A percentile compares a stretch with the other conserved stretches of the same genome.
phyloP scores from a whole-genome alignment of 345 rosid genomes.

The Capsella bursapastoris region DNA sequence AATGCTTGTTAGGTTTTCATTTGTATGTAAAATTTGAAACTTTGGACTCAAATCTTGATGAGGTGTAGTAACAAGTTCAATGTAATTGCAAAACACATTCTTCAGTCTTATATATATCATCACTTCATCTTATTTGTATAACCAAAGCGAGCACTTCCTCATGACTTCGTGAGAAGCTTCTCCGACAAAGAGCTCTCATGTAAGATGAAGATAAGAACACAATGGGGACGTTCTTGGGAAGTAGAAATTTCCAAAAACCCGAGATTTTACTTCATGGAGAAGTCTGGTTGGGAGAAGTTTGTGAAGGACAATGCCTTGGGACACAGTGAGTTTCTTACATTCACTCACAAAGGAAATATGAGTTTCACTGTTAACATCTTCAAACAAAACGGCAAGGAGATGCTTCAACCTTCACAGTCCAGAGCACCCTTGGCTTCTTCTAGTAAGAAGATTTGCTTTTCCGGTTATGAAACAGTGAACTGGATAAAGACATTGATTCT shows the following conservation, averaged over 20 bases:
- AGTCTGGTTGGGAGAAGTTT: conserved; percentile 15
- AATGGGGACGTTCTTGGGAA: conserved; percentile 19
- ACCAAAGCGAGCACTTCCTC: conserved; percentile 16
- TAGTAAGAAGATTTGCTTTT: not conserved
- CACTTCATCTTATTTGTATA: not conserved
- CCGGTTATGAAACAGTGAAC: not conserved
- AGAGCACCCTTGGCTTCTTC: not conserved
- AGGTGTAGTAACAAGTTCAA: not conserved
- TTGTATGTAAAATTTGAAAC: not conserved
- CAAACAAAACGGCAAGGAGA: not conserved
- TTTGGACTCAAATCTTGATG: not conserved
- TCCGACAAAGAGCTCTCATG: not conserved
- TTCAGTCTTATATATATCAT: not conserved
- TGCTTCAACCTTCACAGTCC: not conserved
- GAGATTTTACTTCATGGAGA: conserved; percentile 7
- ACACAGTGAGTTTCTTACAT: not conserved
- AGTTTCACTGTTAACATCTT: not conserved
- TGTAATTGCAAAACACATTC: not conserved
- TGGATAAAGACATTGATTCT: not conserved
- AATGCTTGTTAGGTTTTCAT: not conserved
- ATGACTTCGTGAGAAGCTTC: not conserved
- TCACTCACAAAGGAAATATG: conserved; percentile 13
- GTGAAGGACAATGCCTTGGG: conserved; percentile 9
- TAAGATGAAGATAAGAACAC: not conserved
- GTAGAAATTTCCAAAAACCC: not conserved